Evolutionary conservation across 192 early-diverging fungal species (phyloP).

Genomic region (Coemansia sp.): DNA sequence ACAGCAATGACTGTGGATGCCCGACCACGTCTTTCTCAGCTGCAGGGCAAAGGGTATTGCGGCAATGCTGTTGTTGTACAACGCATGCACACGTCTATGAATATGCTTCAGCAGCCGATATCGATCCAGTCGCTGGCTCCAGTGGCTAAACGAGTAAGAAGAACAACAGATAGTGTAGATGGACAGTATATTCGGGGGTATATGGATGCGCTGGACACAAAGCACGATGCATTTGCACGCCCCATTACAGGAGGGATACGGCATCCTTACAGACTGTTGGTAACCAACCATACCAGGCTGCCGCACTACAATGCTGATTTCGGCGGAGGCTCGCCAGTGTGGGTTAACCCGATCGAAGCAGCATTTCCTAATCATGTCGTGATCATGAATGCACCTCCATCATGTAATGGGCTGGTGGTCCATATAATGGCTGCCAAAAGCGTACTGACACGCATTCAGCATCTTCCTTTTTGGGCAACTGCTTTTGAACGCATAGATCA

Average conservation of each 20-base stretch:
- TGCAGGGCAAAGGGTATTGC: background rate
- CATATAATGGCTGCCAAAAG: background rate
- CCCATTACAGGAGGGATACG: background rate
- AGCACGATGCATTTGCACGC: background rate
- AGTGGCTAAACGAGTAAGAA: background rate
- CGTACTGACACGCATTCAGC: background rate
- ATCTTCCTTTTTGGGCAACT: background rate
- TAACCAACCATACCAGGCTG: background rate
- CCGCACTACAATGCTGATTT: constrained; percentile 4
- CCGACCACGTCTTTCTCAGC: background rate
- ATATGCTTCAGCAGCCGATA: background rate
- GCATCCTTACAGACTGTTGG: background rate
- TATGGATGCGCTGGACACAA: background rate
- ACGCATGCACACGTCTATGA: background rate
- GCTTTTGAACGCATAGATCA: background rate
- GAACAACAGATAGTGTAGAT: background rate
- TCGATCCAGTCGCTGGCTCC: background rate
- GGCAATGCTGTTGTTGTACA: background rate
- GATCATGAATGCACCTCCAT: background rate
- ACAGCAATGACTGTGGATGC: background rate
- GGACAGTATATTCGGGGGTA: constrained; percentile 2
- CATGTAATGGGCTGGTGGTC: background rate
- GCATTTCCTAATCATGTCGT: constrained; percentile 11
- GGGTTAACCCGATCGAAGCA: constrained; percentile 4
- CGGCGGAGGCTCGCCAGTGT: constrained; percentile 7